Conservation (phyloP, 1,284 basidiomycete genomes). For the Puccinia triticina region DNA sequence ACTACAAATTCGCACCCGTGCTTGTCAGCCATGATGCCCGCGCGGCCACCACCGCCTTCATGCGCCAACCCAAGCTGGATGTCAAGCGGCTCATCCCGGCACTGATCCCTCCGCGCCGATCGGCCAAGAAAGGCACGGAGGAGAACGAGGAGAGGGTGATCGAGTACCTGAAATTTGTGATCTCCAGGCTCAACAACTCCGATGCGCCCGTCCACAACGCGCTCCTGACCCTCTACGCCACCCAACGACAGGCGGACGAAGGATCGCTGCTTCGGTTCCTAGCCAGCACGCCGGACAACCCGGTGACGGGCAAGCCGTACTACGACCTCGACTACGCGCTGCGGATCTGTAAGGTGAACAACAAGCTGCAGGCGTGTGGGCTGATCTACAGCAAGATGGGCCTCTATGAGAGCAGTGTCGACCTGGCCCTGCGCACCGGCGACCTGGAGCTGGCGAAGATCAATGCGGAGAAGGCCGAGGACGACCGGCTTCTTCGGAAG, state of each 20-base stretch:
- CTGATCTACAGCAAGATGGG: constrained; percentile 98
- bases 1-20: constrained; percentile 87
- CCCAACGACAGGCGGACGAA: constrained; percentile 68
- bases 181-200: constrained; percentile 79
- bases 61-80: constrained; percentile 76
- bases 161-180: constrained; percentile 59
- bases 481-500: constrained; percentile 81
- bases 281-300: constrained; percentile 77
- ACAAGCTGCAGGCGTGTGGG: constrained; percentile 85
- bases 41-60: constrained; percentile 88
- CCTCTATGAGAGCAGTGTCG: constrained; percentile 91
- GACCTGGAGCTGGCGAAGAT: constrained; percentile 89
- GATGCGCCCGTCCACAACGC: constrained; percentile 91
- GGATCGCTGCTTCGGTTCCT: constrained; percentile 82
- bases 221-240: constrained; percentile 81
- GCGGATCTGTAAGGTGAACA: constrained; percentile 75
- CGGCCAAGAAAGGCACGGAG: neutral
- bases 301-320: constrained; percentile 81
- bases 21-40: constrained; percentile 83
- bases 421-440: constrained; percentile 88
- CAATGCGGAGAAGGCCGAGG: constrained; percentile 89
- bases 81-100: constrained; percentile 86
- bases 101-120: constrained; percentile 67
- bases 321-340: constrained; percentile 97
- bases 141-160: constrained; percentile 41